Conservation (phyloP, 208 protist genomes). For the Trypanosoma cruzi region DNA sequence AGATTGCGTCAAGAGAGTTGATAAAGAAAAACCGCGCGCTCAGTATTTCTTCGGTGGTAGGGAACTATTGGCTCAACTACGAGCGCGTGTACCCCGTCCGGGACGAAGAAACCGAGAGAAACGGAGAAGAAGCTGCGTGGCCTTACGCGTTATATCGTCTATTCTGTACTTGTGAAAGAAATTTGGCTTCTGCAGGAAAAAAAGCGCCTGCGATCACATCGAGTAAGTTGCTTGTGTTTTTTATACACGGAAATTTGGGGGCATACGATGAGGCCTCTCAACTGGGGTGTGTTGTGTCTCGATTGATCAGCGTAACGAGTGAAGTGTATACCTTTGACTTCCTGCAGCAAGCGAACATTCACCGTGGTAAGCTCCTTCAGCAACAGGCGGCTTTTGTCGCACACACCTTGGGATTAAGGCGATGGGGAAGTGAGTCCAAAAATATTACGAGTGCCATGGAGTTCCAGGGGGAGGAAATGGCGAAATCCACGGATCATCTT, state of each 20-base stretch:
- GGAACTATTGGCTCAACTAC: slow-evolving; percentile 13
- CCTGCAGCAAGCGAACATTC: slow-evolving; percentile 48
- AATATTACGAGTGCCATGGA: neutral
- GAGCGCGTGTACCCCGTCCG: neutral
- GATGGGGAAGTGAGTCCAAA: neutral
- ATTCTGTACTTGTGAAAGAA: slow-evolving; percentile 2
- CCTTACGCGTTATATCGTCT: slow-evolving; percentile 6
- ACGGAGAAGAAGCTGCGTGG: neutral
- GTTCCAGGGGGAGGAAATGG: neutral
- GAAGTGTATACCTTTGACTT: slow-evolving; percentile 45
- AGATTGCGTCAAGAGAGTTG: slow-evolving; percentile 4
- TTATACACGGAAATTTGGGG: slow-evolving; percentile 57
- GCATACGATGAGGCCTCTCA: slow-evolving; percentile 32
- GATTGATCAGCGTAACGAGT: neutral
- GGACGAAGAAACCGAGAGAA: neutral
- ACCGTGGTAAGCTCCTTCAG: slow-evolving; percentile 45
- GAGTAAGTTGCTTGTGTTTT: slow-evolving; percentile 28
- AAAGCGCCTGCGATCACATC: neutral
- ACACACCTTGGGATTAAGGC: slow-evolving; percentile 32
- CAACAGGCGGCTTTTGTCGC: slow-evolving; percentile 50
- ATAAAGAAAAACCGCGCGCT: neutral
- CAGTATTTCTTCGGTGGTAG: neutral
- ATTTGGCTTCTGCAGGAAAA: neutral
- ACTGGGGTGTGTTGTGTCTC: slow-evolving; percentile 34
- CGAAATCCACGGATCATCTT: neutral